Conservation (phyloP, 495 filamentous ascomycete species). For the Tuber indicum region DNA sequence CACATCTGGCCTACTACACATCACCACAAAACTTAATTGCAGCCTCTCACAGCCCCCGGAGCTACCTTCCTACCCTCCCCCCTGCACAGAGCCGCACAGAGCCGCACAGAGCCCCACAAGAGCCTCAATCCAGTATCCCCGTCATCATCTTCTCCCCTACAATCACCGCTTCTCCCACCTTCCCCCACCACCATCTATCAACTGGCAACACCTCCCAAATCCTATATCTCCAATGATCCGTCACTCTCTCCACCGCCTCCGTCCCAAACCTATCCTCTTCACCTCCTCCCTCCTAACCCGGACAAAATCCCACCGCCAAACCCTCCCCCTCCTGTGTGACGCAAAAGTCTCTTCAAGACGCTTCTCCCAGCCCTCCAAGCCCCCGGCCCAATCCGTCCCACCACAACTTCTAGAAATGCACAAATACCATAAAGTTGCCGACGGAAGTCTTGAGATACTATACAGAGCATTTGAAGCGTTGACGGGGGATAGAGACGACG, state of each 20-base stretch:
- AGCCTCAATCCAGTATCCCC: neutral
- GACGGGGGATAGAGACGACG: slow-evolving; percentile 54
- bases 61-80: neutral
- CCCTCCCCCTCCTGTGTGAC: neutral
- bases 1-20: neutral
- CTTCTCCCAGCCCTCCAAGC: neutral
- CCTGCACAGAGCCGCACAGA: neutral
- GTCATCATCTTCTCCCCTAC: neutral
- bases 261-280: neutral
- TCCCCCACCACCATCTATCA: neutral
- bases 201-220: neutral
- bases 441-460: slow-evolving; percentile 54
- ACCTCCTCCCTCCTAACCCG: neutral
- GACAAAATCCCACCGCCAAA: neutral
- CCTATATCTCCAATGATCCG: neutral
- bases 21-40: neutral
- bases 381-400: neutral
- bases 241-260: neutral
- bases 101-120: neutral
- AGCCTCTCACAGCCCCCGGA: neutral
- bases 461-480: slow-evolving; percentile 60
- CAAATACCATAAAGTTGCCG: slow-evolving; percentile 49
- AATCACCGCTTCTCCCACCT: neutral
- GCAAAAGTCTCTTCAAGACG: neutral
- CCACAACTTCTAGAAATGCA: neutral